phyloP scores from a whole-genome alignment of 2,329 filamentous ascomycete genomes.

The Diaporthe eres region DNA sequence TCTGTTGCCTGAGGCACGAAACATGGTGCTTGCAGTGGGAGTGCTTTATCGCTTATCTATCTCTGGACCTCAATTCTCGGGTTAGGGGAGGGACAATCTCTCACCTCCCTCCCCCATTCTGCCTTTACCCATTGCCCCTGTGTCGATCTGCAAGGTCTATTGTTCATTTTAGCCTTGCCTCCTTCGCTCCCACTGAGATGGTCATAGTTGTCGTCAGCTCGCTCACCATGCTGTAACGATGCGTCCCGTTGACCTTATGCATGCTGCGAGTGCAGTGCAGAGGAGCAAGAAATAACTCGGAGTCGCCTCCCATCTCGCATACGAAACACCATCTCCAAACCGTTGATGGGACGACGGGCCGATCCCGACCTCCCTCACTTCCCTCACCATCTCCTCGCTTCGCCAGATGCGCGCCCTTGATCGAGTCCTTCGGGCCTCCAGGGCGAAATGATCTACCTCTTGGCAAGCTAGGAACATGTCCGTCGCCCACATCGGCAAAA shows the following conservation, averaged over 20 bases:
- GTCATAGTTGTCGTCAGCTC: background rate
- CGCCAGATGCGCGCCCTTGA: background rate
- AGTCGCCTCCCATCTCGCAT: slow-evolving; percentile 14
- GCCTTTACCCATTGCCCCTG: background rate
- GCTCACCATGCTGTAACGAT: slow-evolving; percentile 1
- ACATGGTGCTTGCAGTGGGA: background rate
- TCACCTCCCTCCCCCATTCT: no score
- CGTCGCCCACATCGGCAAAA: slow-evolving; percentile 17
- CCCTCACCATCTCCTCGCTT: slow-evolving; percentile 18
- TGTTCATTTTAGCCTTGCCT: slow-evolving; percentile 7
- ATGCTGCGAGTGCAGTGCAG: slow-evolving; percentile 1
- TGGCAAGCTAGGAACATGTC: slow-evolving; percentile 13
- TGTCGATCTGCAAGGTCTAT: background rate
- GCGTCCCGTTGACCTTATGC: background rate
- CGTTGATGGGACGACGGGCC: slow-evolving; percentile 22
- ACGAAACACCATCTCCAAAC: slow-evolving; percentile 36
- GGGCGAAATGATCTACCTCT: slow-evolving; percentile 17
- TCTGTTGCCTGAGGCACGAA: slow-evolving; percentile 37
- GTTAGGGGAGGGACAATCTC: background rate
- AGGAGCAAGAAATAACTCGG: background rate
- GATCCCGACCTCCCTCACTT: slow-evolving; percentile 17
- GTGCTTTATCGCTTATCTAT: slow-evolving; percentile 24
- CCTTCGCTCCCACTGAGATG: background rate
- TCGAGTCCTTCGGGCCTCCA: background rate
- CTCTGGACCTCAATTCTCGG: background rate